Conservation (phyloP, 352 stramenopile species). For the Phytophthora brassicae region DNA sequence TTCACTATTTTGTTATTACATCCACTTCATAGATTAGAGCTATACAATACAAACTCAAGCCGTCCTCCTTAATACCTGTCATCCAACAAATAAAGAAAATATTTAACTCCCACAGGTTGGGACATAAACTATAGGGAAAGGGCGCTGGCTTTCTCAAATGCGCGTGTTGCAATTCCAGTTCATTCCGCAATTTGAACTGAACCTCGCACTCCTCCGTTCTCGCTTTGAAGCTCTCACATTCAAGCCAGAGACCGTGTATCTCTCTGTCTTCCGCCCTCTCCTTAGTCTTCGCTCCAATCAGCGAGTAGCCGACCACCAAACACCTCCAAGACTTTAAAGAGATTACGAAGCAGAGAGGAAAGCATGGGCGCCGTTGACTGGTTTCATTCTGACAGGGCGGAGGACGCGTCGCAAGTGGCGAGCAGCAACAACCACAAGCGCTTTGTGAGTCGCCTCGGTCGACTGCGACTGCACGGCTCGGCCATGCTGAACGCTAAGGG, state of each 20-base stretch:
- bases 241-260: too few relatives aligned
- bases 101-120: too few relatives aligned
- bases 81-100: too few relatives aligned
- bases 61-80: neutral
- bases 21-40: too few relatives aligned
- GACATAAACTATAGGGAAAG: neutral
- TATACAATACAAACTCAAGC: neutral
- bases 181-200: constrained; percentile 34
- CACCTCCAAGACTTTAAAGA: constrained; percentile 15
- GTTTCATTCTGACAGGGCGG: constrained; percentile 27
- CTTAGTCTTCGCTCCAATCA: constrained; percentile 7
- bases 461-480: constrained; percentile 42
- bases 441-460: constrained; percentile 35
- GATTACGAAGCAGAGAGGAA: constrained; percentile 27
- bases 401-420: constrained; percentile 1
- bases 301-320: neutral
- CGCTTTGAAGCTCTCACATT: too few relatives aligned
- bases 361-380: constrained; percentile 43
- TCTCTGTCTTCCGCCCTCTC: constrained; percentile 25
- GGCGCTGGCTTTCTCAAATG: constrained; percentile 19
- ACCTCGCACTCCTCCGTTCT: constrained; percentile 11
- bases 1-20: too few relatives aligned
- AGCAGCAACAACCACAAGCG: constrained; percentile 7
- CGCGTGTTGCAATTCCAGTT: neutral
- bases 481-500: constrained; percentile 48